Conservation (phyloP, 2,329 filamentous ascomycete genomes). For the Claviceps monticola region DNA sequence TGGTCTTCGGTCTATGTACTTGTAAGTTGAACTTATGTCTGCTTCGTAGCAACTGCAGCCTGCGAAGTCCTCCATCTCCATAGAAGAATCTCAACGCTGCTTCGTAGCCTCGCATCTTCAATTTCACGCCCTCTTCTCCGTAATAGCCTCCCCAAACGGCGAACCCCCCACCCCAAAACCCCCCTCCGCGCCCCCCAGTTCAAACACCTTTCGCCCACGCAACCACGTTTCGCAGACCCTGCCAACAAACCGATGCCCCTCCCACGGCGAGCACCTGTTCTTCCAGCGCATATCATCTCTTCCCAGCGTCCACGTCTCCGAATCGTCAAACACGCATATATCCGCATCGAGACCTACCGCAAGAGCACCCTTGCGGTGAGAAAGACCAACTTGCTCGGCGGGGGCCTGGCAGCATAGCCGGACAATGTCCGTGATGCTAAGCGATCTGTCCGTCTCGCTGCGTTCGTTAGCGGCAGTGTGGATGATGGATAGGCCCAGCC, state of each 20-base stretch:
- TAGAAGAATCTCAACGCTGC: no score
- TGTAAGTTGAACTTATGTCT: no score
- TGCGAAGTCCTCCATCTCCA: no score
- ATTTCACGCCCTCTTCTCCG: slow-evolving; percentile 35
- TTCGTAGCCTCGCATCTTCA: no score
- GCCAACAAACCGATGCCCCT: slow-evolving; percentile 64
- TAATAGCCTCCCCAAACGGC: slow-evolving; percentile 37
- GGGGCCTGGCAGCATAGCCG: slow-evolving; percentile 78
- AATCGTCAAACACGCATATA: slow-evolving; percentile 80
- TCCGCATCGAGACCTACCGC: slow-evolving; percentile 73
- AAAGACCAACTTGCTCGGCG: slow-evolving; percentile 73
- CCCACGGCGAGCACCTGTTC: slow-evolving; percentile 85
- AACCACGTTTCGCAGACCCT: slow-evolving; percentile 79
- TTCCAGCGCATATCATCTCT: slow-evolving; percentile 81
- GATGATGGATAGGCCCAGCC: slow-evolving; percentile 80
- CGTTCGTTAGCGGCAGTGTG: slow-evolving; percentile 62
- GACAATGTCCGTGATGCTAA: slow-evolving; percentile 62
- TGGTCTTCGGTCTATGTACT: no score
- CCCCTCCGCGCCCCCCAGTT: slow-evolving; percentile 38
- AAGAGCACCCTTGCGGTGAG: slow-evolving; percentile 65
- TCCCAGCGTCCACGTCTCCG: slow-evolving; percentile 60
- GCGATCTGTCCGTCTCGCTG: slow-evolving; percentile 26
- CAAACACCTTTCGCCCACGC: slow-evolving; percentile 61
- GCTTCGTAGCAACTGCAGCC: no score
- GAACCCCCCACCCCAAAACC: slow-evolving; percentile 38